phyloP scores from a whole-genome alignment of 2,329 filamentous ascomycete genomes.

The Colletotrichum orbiculare region DNA sequence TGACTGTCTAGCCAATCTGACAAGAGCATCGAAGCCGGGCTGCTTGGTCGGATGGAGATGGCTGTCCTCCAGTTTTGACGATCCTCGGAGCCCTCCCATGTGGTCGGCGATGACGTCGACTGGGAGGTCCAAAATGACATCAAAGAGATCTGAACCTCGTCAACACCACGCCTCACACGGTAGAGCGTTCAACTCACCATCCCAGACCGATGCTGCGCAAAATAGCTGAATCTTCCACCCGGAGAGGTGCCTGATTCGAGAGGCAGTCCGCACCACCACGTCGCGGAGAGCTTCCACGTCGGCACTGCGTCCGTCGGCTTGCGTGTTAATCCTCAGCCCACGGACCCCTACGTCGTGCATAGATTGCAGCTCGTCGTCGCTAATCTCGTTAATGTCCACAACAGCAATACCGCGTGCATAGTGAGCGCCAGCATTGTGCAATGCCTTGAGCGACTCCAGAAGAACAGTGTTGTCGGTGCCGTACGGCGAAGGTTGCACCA shows the following conservation, averaged over 20 bases:
- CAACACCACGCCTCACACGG: not conserved
- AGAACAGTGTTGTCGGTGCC: slow-evolving; percentile 4
- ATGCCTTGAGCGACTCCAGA: not conserved
- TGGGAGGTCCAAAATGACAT: not conserved
- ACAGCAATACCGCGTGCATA: slow-evolving; percentile 10
- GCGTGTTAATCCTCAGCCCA: slow-evolving; percentile 14
- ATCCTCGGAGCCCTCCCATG: slow-evolving; percentile 14
- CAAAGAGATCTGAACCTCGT: not conserved
- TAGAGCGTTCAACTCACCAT: not conserved
- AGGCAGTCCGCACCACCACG: not conserved
- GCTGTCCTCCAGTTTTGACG: not conserved
- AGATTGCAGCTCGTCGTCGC: slow-evolving; percentile 2
- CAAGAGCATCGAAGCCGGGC: not conserved
- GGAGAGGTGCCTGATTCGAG: not conserved
- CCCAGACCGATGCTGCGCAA: slow-evolving; percentile 7
- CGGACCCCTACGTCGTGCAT: not conserved
- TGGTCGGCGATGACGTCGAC: slow-evolving; percentile 26
- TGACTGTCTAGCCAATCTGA: not conserved
- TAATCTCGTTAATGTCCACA: not conserved
- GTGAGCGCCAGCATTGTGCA: not conserved
- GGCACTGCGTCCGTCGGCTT: slow-evolving; percentile 2
- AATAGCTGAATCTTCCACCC: slow-evolving; percentile 19
- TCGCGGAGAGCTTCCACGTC: slow-evolving; percentile 5
- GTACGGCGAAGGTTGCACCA: slow-evolving; percentile 24
- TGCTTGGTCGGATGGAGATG: slow-evolving; percentile 2